Base-by-base conservation (phyloP, 2,329 filamentous ascomycete species). In the Leptographium galeiforme region DNA sequence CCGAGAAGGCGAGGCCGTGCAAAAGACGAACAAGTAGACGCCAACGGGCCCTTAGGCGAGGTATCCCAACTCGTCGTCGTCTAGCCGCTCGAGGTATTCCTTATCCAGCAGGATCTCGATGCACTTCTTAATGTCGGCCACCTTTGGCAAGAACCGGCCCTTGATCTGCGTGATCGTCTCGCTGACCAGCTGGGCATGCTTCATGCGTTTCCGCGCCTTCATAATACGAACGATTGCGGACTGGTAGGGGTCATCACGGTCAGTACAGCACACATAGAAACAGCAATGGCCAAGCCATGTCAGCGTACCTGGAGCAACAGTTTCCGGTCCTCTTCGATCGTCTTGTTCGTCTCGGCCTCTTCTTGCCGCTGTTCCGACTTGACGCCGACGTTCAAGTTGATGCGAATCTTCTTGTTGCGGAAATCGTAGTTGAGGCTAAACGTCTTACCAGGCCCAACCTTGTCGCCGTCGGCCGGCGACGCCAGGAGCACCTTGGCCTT, bases 171-270 rank as follows among this genome's bases (percentile, higher is more conserved):
- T 85, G 67, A 98, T 97, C 30, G 90, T 94, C 71, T 98, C 93
- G 64, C 88, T 85, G 53, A 98, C 89, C 13, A 98, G 83, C 65
- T 93, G 86, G 57, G 85, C 83, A 71, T 98, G 91, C 80, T 96
- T 97, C 88, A 97, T 94, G 73, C 85, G 88, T 82, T 98, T 97
- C 57, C 93, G 85, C 4, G 91, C 94, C 75, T 98, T 98, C 93
- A 98, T 98, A 73, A 98, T 96, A 64, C 93, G 88, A 54, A 98
- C 93, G 68, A 98, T 97, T 30, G 91, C 90, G 57, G 93, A 97
- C 91, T 98, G 60, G 11, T 53, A 18, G 12, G 30, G 1, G 32
- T 25, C 6, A 10, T 40, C 43, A 54, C 33, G 45, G 45, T 38
- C 38, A n/a, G 30, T 55, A 54, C 55, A 16, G 32, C 34, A 48